Evolutionary conservation across 129 eudicot genomes (phyloP).

Genomic region (Saposhnikovia divaricata): DNA sequence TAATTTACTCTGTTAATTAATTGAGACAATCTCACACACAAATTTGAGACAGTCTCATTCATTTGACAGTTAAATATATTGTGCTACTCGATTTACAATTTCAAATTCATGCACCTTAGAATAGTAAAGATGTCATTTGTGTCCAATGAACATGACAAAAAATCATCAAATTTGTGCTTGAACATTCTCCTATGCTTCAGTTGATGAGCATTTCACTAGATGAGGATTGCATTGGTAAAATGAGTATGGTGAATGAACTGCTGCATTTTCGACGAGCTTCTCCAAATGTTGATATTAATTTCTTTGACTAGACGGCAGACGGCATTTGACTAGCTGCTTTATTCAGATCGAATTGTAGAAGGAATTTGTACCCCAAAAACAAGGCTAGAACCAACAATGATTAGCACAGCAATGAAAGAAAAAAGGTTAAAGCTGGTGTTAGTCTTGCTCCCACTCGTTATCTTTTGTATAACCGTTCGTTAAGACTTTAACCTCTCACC

Average conservation of each 20-base stretch:
- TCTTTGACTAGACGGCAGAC: neutral
- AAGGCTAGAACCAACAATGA: too few relatives aligned
- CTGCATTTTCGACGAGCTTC: neutral
- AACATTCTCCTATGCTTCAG: neutral
- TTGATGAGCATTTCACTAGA: neutral
- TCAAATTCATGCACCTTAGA: neutral
- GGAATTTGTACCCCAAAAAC: neutral
- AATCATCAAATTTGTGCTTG: conserved; percentile 1
- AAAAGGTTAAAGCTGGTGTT: too few relatives aligned
- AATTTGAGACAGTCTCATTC: too few relatives aligned
- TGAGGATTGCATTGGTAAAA: neutral
- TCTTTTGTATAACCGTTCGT: too few relatives aligned
- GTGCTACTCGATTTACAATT: too few relatives aligned
- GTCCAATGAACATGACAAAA: neutral
- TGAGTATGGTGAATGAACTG: neutral
- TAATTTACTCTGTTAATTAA: too few relatives aligned
- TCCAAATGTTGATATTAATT: neutral
- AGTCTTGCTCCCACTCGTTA: too few relatives aligned
- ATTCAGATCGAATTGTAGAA: neutral
- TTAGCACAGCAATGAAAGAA: too few relatives aligned
- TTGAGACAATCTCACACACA: too few relatives aligned
- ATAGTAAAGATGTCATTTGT: neutral
- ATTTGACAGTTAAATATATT: too few relatives aligned
- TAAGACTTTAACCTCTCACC: too few relatives aligned
- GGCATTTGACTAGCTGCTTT: neutral